phyloP scores from a whole-genome alignment of 1,284 basidiomycete genomes.

The Volvariella volvacea region DNA sequence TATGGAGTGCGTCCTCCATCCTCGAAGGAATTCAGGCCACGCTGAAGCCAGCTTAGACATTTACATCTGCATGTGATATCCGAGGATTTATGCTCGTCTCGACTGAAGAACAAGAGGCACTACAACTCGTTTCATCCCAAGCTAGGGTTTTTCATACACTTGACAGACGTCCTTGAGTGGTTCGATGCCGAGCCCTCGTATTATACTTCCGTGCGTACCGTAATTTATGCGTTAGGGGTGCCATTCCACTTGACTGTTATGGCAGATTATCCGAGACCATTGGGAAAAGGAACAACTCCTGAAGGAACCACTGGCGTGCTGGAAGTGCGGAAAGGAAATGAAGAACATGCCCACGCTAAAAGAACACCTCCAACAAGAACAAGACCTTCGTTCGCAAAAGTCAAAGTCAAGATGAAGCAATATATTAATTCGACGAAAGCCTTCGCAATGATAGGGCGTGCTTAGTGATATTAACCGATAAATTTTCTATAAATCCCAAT shows the following conservation, averaged over 20 bases:
- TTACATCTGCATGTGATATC: slow-evolving; percentile 87
- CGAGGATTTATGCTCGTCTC: slow-evolving; percentile 67
- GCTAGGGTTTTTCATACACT: slow-evolving; percentile 79
- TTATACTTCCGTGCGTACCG: slow-evolving; percentile 37
- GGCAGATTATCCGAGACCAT: slow-evolving; percentile 48
- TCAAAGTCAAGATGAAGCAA: too few species aligned
- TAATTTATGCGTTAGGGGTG: background rate
- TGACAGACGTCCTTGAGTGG: slow-evolving; percentile 73
- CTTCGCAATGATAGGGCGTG: too few species aligned
- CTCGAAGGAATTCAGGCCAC: slow-evolving; percentile 1
- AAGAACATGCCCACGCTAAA: slow-evolving; percentile 79
- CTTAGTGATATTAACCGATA: too few species aligned
- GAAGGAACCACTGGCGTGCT: slow-evolving; percentile 64
- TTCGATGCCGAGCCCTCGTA: slow-evolving; percentile 56
- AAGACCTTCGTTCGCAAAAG: slow-evolving; percentile 35
- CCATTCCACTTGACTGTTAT: background rate
- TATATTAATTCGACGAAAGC: too few species aligned
- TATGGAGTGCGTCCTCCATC: slow-evolving; percentile 52
- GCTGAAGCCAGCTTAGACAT: slow-evolving; percentile 46
- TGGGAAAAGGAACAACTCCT: slow-evolving; percentile 59
- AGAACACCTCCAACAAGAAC: slow-evolving; percentile 62
- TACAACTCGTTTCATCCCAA: slow-evolving; percentile 92
- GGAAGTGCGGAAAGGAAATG: slow-evolving; percentile 53
- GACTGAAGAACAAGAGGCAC: slow-evolving; percentile 88
- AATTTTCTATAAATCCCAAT: too few species aligned